Evolutionary conservation across 129 eudicot genomes (phyloP), one percentile per base, ranked within the genome.

Genomic region (Pseudognaphalium luteoalbum): DNA sequence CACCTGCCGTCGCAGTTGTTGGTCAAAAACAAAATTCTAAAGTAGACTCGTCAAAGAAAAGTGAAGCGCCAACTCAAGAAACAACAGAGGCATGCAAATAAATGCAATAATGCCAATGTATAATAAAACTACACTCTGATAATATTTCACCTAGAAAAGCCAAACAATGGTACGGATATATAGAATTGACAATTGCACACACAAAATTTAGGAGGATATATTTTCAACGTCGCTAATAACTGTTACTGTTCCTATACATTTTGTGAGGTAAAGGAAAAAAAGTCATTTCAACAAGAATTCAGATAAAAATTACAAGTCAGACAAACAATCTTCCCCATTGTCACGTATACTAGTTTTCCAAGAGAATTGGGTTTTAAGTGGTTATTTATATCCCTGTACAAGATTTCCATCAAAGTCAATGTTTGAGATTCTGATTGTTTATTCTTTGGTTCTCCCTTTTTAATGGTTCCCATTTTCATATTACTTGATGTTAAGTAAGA

Each of bases 401-500:
- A 62, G n/a, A 62, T 29, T 12, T 25, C 39, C 44, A 52, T 52
- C 20, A 11, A 72, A 67, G n/a, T 62, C 10, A 62, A 29, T 0
- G 68, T 20, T 19, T 5, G 11, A 4, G 42, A 4, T 44, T 17
- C 42, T 30, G 42, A 16, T 25, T 17, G 29, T 74, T 28, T 41
- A 62, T 28, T 61, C 42, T 44, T 41, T 9, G 9, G 42, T 17
- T 60, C 67, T 58, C 68, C 66, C 75, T 71, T 71, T 30, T 32
- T 19, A 71, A 33, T 9, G 63, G 63, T 25, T 16, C 44, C 39
- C 34, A 73, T 35, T 22, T 25, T 21, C 37, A 34, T 11, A 34
- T 20, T 10, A 19, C 19, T 32, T 50, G 62, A 54, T 5, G 15
- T 72, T 3, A 73, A 57, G 67, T 72, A 74, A 74, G 29, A 44